Base-by-base conservation (phyloP, 2,329 filamentous ascomycete species). In the Phialemoniopsis sp. region DNA sequence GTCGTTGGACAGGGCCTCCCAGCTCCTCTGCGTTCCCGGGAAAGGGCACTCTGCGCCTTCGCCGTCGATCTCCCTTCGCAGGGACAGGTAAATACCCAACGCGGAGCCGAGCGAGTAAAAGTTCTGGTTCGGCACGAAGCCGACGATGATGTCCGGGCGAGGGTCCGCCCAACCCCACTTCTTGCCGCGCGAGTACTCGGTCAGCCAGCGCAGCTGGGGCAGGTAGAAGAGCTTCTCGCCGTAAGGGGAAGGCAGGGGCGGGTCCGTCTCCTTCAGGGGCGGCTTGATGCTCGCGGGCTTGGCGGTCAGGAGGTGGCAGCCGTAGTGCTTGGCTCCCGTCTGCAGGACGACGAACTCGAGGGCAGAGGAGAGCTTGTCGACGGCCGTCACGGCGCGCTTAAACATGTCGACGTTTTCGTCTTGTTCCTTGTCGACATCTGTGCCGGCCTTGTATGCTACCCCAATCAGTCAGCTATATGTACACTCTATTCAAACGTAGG, bases 391-490 rank as follows among this genome's bases (percentile, higher is more conserved):
- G 6, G 61, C 58, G 34, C 60, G 52, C 46, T 62, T 54, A 41
- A 64, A 64, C 58, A 70, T 66, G 1, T 55, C 54, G 9, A 64
- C 53, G 18, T 64, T 64, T 37, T 68, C 63, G 17, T 59, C 50
- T 32, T 58, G 42, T 43, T 68, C 63, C 41, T 62, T 55, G 14
- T 58, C 48, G 9, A 60, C 36, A 40, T 70, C 62, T 13, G 56
- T 54, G 13, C 53, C 57, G 13, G 60, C 64, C 47, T 67, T 68
- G 51, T 66, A 68, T 35, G 66, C 64, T 51, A 19, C 5, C 5
- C 34, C 16, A 17, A 6, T 26, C 21, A 26, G n/a, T n/a, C n/a
- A 26, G 21, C 10, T 26, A 26, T 6, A 26, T 6, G 10, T 10
- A 6, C 10, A 6, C 21, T 26, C n/a, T 31, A 12, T 12, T 34